These are phyloP conservation scores for Podaxis carcinomalis DNA, from an alignment of 768 basidiomycete genomes.

Conservation along the genomic window DNA sequence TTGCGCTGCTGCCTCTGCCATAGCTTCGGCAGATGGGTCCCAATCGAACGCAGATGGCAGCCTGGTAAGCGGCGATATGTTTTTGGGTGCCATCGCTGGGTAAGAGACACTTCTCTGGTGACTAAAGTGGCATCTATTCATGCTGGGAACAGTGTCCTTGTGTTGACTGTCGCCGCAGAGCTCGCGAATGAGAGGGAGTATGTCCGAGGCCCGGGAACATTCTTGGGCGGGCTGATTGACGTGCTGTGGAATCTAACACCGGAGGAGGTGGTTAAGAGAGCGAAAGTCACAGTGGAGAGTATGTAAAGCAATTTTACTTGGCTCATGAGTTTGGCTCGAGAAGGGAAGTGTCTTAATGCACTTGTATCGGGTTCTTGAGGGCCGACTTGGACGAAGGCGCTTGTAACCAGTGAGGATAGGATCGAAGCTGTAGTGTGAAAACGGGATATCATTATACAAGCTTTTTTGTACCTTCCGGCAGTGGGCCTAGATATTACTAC, in stretches of 20 bases:
- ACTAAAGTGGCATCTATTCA: not conserved
- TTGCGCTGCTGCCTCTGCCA: constrained; percentile 55
- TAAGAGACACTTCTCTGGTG: constrained; percentile 28
- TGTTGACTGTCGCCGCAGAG: constrained; percentile 61
- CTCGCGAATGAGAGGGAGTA: constrained; percentile 43
- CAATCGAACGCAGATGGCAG: constrained; percentile 27
- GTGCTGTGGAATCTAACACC: constrained; percentile 38
- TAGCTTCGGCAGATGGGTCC: constrained; percentile 27
- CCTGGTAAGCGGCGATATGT: constrained; percentile 73
- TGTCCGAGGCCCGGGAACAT: constrained; percentile 61
- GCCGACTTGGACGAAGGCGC: no score
- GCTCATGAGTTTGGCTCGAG: not conserved
- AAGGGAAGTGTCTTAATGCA: no score
- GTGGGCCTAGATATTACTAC: no score
- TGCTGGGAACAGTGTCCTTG: constrained; percentile 39
- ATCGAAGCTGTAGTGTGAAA: no score
- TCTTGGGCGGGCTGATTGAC: constrained; percentile 62
- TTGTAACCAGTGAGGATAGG: no score
- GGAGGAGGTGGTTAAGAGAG: constrained; percentile 25
- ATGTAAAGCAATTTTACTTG: not conserved
- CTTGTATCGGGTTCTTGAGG: no score
- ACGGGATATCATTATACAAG: no score
- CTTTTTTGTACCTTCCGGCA: no score
- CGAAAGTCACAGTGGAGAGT: constrained; percentile 23
- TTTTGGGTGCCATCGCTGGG: constrained; percentile 76